Base-by-base conservation (phyloP, 192 early-diverging fungal genomes). In the Coemansia brasiliensis region DNA sequence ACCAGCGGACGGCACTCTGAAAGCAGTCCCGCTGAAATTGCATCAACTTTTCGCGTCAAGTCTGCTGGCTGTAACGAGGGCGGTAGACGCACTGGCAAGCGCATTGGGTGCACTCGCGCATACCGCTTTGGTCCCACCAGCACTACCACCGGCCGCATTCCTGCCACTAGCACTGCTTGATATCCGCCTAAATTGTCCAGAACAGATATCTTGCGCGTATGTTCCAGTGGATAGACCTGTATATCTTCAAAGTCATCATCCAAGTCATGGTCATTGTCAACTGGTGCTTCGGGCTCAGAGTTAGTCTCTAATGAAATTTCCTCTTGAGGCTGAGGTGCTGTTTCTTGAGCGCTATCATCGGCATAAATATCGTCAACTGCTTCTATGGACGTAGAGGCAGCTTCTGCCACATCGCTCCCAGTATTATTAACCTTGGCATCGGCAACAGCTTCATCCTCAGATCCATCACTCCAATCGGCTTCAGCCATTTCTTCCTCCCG, bases 81-180 rank as follows among this genome's bases (percentile, higher is more conserved):
- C 0, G 74, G 67, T n/a, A 77, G 56, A 21, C 60, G 49, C 1
- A 44, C 57, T 2, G 45, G 52, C 38, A 66, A 25, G 21, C 68
- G 68, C 21, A 77, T 26, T 12, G 74, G 74, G 24, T 77, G 74
- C 51, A 77, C 74, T 26, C 74, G 74, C 4, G 74, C 74, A 21
- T 60, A 59, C 18, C 63, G 67, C 57, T 77, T 77, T 13, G 55
- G 4, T 15, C 74, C 74, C 1, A 63, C 68, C 15, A 77, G 52
- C 3, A 77, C 64, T 12, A 77, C 24, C 16, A 63, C 35, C 0
- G 74, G 67, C 12, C 60, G 67, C 16, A 56, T 44, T 27, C 67
- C 74, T 1, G 68, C 32, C 11, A 77, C 54, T 41, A 77, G 62
- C 39, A 77, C 45, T 6, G 68, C 74, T n/a, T 67, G 22, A 40